Conservation (phyloP, 495 filamentous ascomycete genomes). For the Viridothelium virens region DNA sequence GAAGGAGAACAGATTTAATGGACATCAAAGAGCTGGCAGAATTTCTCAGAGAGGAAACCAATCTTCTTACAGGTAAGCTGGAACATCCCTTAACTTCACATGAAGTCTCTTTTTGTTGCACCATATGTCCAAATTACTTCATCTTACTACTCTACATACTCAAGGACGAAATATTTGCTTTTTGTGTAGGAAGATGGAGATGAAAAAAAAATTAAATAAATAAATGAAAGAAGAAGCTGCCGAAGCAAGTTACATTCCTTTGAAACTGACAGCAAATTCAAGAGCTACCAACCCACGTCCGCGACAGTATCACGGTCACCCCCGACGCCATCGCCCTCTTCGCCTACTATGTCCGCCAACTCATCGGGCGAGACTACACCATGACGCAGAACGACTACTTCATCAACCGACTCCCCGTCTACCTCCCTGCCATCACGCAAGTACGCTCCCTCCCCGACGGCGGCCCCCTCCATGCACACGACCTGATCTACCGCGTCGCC, state of each 20-base stretch:
- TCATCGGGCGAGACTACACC: background rate
- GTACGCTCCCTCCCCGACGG: background rate
- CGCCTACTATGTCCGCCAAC: slow-evolving; percentile 5
- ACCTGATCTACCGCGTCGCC: slow-evolving; percentile 5
- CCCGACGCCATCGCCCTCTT: slow-evolving; percentile 1
- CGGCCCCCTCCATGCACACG: background rate
- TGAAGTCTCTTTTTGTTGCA: background rate
- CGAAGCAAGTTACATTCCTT: no score
- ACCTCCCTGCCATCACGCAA: background rate
- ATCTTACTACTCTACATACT: no score
- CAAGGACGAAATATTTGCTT: no score
- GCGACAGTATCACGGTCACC: background rate
- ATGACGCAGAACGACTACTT: slow-evolving; percentile 4
- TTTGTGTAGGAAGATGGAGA: no score
- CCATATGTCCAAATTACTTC: no score
- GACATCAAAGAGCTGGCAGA: slow-evolving; percentile 9
- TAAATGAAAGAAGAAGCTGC: no score
- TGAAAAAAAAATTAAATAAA: no score
- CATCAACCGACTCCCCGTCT: slow-evolving; percentile 3
- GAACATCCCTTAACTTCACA: background rate
- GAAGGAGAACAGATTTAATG: background rate
- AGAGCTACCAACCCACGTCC: background rate
- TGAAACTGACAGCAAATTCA: background rate
- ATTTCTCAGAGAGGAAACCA: background rate
- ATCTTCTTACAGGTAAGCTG: background rate